A percentile compares a stretch with the other conserved stretches of the same genome.
Conservation (phyloP, 352 stramenopile genomes). For the Plasmopara muralis region DNA sequence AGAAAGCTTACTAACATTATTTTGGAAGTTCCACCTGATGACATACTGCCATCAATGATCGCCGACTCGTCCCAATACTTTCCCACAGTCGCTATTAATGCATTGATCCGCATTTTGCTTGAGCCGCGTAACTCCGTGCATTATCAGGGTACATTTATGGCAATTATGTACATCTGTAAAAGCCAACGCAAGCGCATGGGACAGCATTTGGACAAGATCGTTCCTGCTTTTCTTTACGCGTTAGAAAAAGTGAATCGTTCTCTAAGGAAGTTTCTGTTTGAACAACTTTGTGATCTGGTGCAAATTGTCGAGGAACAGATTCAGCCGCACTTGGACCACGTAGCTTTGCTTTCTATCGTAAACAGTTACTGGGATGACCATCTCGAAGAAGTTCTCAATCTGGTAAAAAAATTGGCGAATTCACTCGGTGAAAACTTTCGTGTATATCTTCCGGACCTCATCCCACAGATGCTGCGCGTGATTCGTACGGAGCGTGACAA, state of each 20-base stretch:
- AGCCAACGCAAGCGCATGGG: slow-evolving; percentile 91
- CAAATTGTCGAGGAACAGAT: slow-evolving; percentile 96
- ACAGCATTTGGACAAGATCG: slow-evolving; percentile 94
- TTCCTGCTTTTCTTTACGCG: slow-evolving; percentile 95
- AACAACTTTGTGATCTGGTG: slow-evolving; percentile 95
- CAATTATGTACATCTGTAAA: slow-evolving; percentile 99
- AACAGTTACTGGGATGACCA: slow-evolving; percentile 88
- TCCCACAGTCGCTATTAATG: slow-evolving; percentile 94
- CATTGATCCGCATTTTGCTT: slow-evolving; percentile 96
- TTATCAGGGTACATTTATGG: slow-evolving; percentile 96
- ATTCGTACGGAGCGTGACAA: slow-evolving; percentile 77
- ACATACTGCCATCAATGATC: slow-evolving; percentile 79
- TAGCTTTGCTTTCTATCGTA: slow-evolving; percentile 77
- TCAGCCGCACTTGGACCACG: slow-evolving; percentile 81
- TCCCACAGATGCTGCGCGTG: slow-evolving; percentile 85
- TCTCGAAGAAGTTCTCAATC: slow-evolving; percentile 94
- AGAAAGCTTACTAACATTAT: slow-evolving; percentile 55
- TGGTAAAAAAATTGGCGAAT: slow-evolving; percentile 91
- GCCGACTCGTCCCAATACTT: slow-evolving; percentile 92
- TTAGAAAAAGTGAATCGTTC: slow-evolving; percentile 85
- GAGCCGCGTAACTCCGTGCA: slow-evolving; percentile 94
- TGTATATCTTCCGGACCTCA: slow-evolving; percentile 81
- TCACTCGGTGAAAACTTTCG: slow-evolving; percentile 82
- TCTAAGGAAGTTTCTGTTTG: slow-evolving; percentile 92
- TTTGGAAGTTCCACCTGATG: slow-evolving; percentile 58